A percentile compares a stretch with the other conserved stretches of the same genome.
Evolutionary conservation across 129 eudicot species (phyloP).

Genomic region (Pulicaria dysenterica): DNA sequence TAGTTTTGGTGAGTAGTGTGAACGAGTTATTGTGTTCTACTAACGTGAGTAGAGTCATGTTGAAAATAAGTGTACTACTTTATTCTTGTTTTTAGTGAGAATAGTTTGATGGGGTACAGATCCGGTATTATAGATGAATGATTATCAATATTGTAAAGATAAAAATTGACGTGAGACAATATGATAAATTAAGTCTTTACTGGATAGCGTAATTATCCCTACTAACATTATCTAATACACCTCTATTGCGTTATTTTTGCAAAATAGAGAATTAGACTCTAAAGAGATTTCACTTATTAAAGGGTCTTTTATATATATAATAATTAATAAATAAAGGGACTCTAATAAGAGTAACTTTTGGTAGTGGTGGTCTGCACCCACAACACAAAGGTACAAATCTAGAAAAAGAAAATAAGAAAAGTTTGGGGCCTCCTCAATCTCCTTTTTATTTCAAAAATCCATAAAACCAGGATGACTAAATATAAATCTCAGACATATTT

Average conservation of each 20-base stretch:
- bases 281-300: neutral
- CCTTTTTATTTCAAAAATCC: neutral
- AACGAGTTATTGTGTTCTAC: no score
- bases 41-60: no score
- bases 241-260: neutral
- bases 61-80: no score
- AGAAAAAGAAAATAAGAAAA: conserved; percentile 2
- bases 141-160: no score
- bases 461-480: conserved; percentile 15
- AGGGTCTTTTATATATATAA: conserved; percentile 11
- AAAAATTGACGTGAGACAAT: no score
- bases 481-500: neutral
- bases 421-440: neutral
- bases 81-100: no score
- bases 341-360: conserved; percentile 18
- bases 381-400: conserved; percentile 30
- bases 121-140: no score
- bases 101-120: no score
- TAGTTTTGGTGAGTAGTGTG: no score
- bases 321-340: conserved; percentile 1
- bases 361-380: conserved; percentile 34
- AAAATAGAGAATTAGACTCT: neutral
- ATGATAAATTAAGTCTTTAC: no score
- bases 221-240: neutral
- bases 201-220: no score